Evolutionary conservation across 352 stramenopile species (phyloP), one percentile per base, ranked within the genome.

Genomic region (Peronospora farinosa): DNA sequence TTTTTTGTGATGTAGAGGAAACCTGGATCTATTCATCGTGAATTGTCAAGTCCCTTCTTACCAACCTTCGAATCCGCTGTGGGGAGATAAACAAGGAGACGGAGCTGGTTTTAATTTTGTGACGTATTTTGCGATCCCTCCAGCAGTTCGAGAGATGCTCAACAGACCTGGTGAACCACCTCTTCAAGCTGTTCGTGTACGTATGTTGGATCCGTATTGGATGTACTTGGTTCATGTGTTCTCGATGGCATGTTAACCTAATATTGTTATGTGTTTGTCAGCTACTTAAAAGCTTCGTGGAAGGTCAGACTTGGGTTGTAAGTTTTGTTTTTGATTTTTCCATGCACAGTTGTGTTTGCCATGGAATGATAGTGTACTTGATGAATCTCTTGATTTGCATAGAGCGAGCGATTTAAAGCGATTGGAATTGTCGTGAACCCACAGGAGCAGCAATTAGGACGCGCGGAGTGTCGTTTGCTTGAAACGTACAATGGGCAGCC

Each of bases 41-140:
- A 92, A 89, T 48, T 92, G 78, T 40, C 80, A 92, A 68, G 80
- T 92, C 17, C 80, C 80, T n/a, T 84, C 70, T 31, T 92, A 92
- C 30, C 67, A 85, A 32, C 80, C 80, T 8, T 83, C 78, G n/a
- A 92, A 92, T 57, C 80, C 80, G 8, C 51, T 92, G 21, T 92
- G 80, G 80, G 80, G 80, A 0, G 80, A 92, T 25, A 82, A 86
- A 49, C 72, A 86, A 46, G 74, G 67, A 15, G 73, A 92, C 44
- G 80, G 78, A 15, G 63, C 63, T 30, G 80, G 80, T 1, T 89
- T 89, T 52, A 92, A 89, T 64, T 89, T 88, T 44, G 64, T 92
- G 9, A 85, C 74, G 21, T 92, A 88, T 50, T 87, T 87, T 56
- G 67, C 72, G 5, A 88, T 92, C 36, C 67, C 80, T 11, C 59